Percentiles rank a stretch among this genome's conserved stretches.
phyloP scores from a whole-genome alignment of 306 rosid species.

The Cyamopsis tetragonoloba region DNA sequence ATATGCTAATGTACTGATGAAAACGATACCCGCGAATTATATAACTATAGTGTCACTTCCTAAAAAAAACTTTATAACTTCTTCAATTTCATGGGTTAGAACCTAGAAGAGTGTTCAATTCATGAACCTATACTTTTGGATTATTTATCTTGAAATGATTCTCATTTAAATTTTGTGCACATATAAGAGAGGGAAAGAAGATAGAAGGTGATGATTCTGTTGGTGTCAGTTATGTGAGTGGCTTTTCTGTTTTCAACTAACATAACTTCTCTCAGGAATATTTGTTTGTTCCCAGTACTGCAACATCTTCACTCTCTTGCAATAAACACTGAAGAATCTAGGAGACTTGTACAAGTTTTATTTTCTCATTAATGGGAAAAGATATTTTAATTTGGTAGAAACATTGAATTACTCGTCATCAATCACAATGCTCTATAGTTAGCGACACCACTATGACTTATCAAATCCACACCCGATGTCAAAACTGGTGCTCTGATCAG shows the following conservation, averaged over 20 bases:
- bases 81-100: neutral
- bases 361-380: neutral
- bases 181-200: neutral
- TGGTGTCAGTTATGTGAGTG: neutral
- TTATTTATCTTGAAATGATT: neutral
- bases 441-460: no score
- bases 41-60: no score
- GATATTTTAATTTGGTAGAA: no score
- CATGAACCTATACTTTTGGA: neutral
- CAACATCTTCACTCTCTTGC: neutral
- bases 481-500: no score
- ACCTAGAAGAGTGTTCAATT: conserved; percentile 3
- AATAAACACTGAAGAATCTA: neutral
- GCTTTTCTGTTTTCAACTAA: neutral
- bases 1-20: no score
- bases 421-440: no score
- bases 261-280: neutral
- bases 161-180: neutral
- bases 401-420: no score
- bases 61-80: no score
- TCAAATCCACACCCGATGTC: no score
- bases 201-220: neutral
- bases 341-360: neutral
- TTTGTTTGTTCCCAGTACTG: neutral
- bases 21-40: no score